Conservation (phyloP, 441 rosid species). For the Heliophila coronopifolia region DNA sequence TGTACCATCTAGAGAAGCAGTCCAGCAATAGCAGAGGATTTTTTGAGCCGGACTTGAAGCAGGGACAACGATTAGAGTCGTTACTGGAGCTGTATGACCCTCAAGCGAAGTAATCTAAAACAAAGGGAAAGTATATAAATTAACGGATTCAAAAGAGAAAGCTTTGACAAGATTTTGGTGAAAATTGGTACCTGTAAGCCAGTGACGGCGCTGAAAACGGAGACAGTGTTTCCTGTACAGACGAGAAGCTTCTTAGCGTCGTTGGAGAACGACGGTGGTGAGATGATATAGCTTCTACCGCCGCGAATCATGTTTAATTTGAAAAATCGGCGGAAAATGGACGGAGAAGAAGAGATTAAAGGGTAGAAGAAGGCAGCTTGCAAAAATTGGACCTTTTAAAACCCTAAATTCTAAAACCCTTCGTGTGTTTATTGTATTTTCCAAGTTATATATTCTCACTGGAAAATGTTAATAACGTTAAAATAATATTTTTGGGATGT, state of each 20-base stretch:
- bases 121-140: not conserved
- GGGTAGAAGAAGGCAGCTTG: not conserved
- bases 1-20: constrained; percentile 87
- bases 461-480: too few species aligned
- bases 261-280: constrained; percentile 87
- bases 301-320: constrained; percentile 49
- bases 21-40: constrained; percentile 74
- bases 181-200: constrained; percentile 58
- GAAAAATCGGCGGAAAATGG: constrained; percentile 12
- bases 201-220: constrained; percentile 78
- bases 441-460: too few species aligned
- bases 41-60: constrained; percentile 45
- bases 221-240: constrained; percentile 67
- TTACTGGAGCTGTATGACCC: constrained; percentile 72
- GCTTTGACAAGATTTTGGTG: not conserved
- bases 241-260: constrained; percentile 81
- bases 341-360: constrained; percentile 16
- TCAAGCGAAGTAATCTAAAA: constrained; percentile 56
- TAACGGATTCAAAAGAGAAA: not conserved
- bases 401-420: constrained; percentile 28
- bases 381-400: not conserved
- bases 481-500: too few species aligned
- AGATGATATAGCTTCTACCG: constrained; percentile 64
- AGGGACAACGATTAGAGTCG: constrained; percentile 68
- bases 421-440: not conserved